Evolutionary conservation across 768 basidiomycete genomes (phyloP).

Genomic region (Leccinum fibrillosum): DNA sequence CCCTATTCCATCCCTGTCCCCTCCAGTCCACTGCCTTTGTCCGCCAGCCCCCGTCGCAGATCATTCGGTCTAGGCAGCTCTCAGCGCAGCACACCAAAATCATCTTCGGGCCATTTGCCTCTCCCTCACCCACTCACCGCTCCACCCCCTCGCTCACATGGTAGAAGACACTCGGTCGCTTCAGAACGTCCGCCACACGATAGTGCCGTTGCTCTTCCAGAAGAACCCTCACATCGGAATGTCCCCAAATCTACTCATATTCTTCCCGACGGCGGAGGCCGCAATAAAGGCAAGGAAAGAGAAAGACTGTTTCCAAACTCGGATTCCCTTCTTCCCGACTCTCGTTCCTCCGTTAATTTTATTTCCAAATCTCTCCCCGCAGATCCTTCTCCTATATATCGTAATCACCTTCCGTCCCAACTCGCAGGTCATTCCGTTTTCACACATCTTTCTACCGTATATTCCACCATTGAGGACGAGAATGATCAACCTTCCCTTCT

Average conservation of each 20-base stretch:
- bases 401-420: conserved; percentile 10
- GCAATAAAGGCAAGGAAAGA: conserved; percentile 29
- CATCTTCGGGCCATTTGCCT: conserved; percentile 27
- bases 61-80: conserved; percentile 30
- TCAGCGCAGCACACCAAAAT: conserved; percentile 29
- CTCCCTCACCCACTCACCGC: conserved; percentile 16
- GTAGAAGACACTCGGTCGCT: conserved; percentile 26
- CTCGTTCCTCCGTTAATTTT: conserved; percentile 12
- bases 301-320: conserved; percentile 3
- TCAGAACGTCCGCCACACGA: conserved; percentile 32
- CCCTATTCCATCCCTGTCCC: conserved; percentile 26
- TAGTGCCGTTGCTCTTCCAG: conserved; percentile 32
- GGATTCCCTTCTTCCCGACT: conserved; percentile 7
- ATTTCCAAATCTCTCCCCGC: conserved; percentile 23
- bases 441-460: conserved; percentile 23
- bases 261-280: conserved; percentile 11
- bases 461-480: conserved; percentile 26
- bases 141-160: conserved; percentile 21
- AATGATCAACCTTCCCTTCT: conserved; percentile 27
- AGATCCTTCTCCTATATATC: conserved; percentile 16
- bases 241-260: conserved; percentile 10
- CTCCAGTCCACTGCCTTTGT: conserved; percentile 30
- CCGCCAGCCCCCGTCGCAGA: conserved; percentile 32
- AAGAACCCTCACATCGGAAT: conserved; percentile 18
- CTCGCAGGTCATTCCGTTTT: conserved; percentile 2